Percentiles rank a stretch among this genome's conserved stretches.
These are phyloP conservation scores for Graphilbum fragrans DNA, from an alignment of 2,329 filamentous ascomycete genomes.

Conservation along the genomic window DNA sequence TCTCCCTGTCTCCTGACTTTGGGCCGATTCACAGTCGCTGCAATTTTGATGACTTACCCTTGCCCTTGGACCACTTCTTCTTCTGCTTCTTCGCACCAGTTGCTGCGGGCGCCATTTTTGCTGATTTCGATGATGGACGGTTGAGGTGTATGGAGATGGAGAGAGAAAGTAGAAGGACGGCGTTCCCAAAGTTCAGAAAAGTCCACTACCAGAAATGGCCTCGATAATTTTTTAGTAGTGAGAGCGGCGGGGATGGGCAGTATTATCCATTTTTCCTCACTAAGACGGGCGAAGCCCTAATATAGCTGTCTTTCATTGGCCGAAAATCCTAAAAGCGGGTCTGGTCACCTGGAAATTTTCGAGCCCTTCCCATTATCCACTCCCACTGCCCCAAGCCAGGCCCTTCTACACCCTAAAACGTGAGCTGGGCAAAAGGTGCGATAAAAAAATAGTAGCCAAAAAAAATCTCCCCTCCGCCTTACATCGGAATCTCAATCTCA, in stretches of 20 bases:
- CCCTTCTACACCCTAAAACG: neutral
- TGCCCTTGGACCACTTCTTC: slow-evolving; percentile 60
- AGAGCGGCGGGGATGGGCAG: slow-evolving; percentile 5
- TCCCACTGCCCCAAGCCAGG: neutral
- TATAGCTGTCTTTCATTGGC: slow-evolving; percentile 4
- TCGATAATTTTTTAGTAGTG: neutral
- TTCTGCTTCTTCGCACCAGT: slow-evolving; percentile 68
- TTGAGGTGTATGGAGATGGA: slow-evolving; percentile 10
- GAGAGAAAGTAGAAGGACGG: slow-evolving; percentile 2
- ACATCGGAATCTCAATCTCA: neutral
- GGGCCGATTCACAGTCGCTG: too few species aligned
- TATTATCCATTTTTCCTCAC: slow-evolving; percentile 2
- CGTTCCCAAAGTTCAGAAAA: neutral
- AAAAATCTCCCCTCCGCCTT: neutral
- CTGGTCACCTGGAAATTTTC: neutral
- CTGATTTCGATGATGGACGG: slow-evolving; percentile 19
- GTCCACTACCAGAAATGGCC: neutral
- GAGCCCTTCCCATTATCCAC: slow-evolving; percentile 2
- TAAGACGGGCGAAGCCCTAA: slow-evolving; percentile 7
- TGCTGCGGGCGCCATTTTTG: slow-evolving; percentile 32
- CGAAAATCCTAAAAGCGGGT: neutral
- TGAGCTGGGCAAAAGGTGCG: neutral
- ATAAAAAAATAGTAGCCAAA: neutral
- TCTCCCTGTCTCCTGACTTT: too few species aligned
- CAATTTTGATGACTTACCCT: slow-evolving; percentile 51